These are phyloP conservation scores for Arachis stenosperma DNA, from an alignment of 306 rosid genomes.

Conservation along the genomic window DNA sequence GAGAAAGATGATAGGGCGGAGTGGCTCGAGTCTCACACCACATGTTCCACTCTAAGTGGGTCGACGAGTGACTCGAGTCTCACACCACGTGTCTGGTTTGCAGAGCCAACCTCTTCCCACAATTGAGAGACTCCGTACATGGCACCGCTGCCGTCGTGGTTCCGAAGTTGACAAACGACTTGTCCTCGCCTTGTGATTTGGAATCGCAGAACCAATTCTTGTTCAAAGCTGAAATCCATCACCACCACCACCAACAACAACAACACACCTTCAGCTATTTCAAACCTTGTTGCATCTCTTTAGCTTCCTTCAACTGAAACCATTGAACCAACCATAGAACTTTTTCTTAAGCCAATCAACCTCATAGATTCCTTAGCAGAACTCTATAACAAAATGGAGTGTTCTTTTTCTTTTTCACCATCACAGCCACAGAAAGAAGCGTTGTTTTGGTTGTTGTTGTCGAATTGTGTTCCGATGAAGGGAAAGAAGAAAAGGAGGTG, in stretches of 20 bases:
- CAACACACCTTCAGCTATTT: slow-evolving; percentile 46
- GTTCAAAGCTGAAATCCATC: slow-evolving; percentile 59
- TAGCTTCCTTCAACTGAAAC: slow-evolving; percentile 62
- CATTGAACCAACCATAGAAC: slow-evolving; percentile 70
- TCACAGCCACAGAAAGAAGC: slow-evolving; percentile 51
- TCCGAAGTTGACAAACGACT: no score
- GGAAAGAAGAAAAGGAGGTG: no score
- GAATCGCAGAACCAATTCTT: slow-evolving; percentile 28
- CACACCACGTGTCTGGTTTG: no score
- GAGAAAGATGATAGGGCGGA: neutral
- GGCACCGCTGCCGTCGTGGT: no score
- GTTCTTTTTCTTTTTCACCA: slow-evolving; percentile 45
- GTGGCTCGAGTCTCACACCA: no score
- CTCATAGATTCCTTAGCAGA: slow-evolving; percentile 62
- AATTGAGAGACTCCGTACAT: no score
- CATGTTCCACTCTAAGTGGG: no score
- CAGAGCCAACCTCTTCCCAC: no score
- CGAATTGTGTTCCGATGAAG: no score
- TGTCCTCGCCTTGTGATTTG: no score
- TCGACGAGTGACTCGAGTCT: no score
- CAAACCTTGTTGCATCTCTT: slow-evolving; percentile 46
- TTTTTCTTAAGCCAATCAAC: slow-evolving; percentile 62
- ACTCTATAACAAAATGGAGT: slow-evolving; percentile 54
- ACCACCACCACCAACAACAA: slow-evolving; percentile 17
- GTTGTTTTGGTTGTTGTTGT: slow-evolving; percentile 17